Evolutionary conservation across 805 yeast species (phyloP).

Genomic region (Candida quercuum): DNA sequence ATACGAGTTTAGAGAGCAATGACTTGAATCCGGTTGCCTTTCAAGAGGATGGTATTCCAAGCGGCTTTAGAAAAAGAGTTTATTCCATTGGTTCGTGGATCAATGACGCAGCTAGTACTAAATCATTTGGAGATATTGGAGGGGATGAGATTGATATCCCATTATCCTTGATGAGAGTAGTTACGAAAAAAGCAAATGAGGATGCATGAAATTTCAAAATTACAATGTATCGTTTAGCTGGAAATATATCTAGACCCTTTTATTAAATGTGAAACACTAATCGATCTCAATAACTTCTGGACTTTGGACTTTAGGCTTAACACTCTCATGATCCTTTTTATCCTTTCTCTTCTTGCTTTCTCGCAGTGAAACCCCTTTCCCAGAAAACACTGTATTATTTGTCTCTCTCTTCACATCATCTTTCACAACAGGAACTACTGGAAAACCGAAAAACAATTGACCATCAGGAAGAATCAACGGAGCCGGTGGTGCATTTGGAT

Average conservation of each 20-base stretch:
- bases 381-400: constrained; percentile 38
- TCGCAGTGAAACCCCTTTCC: constrained; percentile 74
- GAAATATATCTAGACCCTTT: no score
- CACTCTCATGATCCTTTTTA: constrained; percentile 43
- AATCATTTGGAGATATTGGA: constrained; percentile 24
- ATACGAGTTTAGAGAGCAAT: neutral
- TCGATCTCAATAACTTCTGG: constrained; percentile 84
- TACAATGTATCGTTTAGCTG: no score
- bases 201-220: neutral
- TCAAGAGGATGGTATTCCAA: constrained; percentile 15
- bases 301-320: constrained; percentile 59
- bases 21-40: constrained; percentile 7
- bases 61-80: constrained; percentile 28
- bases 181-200: constrained; percentile 20
- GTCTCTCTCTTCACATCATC: constrained; percentile 29
- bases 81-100: constrained; percentile 31
- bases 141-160: constrained; percentile 26
- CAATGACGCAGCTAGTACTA: constrained; percentile 18
- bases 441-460: constrained; percentile 90
- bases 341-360: constrained; percentile 68
- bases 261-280: constrained; percentile 3
- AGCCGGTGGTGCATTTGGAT: constrained; percentile 59
- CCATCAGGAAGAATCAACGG: constrained; percentile 75
- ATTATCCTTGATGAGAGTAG: constrained; percentile 31
- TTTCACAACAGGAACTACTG: constrained; percentile 44